A percentile compares a stretch with the other conserved stretches of the same genome.
phyloP scores from a whole-genome alignment of 169 alveolate species.

The Plasmodium coatneyi region DNA sequence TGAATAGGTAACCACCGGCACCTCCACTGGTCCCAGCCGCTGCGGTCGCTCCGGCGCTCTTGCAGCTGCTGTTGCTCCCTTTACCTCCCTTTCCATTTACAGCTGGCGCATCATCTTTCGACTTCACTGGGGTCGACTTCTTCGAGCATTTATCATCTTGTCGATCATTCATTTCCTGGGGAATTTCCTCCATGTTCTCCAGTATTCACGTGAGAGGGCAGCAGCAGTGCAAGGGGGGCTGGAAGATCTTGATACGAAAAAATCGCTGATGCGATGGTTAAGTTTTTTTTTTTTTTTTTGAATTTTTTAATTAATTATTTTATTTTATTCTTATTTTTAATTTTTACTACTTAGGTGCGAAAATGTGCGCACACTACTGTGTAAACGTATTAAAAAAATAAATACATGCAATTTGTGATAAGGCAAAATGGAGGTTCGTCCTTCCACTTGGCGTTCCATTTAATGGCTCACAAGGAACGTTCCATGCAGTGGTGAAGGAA shows the following conservation, averaged over 20 bases:
- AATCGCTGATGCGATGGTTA: neutral
- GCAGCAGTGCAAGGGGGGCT: neutral
- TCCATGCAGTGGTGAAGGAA: neutral
- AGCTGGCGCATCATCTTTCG: neutral
- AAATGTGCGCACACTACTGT: neutral
- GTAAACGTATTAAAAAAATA: neutral
- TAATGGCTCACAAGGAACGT: neutral
- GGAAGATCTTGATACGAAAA: neutral
- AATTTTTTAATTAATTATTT: neutral
- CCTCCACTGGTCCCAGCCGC: neutral
- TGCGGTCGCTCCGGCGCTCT: neutral
- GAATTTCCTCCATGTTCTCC: slow-evolving; percentile 15
- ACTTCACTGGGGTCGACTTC: neutral
- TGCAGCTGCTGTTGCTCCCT: neutral
- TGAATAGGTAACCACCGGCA: slow-evolving; percentile 32
- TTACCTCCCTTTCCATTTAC: neutral
- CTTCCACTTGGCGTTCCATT: neutral
- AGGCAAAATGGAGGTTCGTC: neutral
- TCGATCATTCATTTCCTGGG: neutral
- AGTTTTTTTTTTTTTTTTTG: neutral
- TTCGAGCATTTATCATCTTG: neutral
- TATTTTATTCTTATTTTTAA: neutral
- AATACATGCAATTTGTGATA: neutral
- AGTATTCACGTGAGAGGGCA: neutral
- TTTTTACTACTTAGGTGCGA: neutral